Evolutionary conservation across 495 filamentous ascomycete species (phyloP).

Genomic region (Lepraria neglecta): DNA sequence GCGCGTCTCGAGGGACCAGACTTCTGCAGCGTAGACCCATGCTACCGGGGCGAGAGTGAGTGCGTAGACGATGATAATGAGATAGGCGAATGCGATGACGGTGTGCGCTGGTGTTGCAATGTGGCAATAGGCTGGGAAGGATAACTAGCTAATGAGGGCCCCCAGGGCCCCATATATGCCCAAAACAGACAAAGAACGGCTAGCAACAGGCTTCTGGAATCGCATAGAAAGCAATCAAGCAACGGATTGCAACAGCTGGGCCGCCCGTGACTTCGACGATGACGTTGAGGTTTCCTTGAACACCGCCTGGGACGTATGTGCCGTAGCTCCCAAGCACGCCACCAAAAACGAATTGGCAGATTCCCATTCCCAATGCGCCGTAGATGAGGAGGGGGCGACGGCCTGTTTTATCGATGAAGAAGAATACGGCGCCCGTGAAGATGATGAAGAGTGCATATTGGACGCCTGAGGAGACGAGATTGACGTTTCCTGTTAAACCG

Average conservation of each 20-base stretch:
- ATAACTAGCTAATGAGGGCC: no score
- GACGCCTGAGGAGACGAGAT: slow-evolving; percentile 60
- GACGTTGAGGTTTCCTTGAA: slow-evolving; percentile 62
- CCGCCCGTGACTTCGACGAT: slow-evolving; percentile 54
- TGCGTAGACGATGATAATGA: slow-evolving; percentile 71
- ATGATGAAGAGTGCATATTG: slow-evolving; percentile 74
- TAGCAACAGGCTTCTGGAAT: no score
- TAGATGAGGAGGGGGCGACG: slow-evolving; percentile 62
- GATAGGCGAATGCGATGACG: slow-evolving; percentile 71
- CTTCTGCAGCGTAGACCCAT: slow-evolving; percentile 72
- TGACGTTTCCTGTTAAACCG: slow-evolving; percentile 52
- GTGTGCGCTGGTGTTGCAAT: no score
- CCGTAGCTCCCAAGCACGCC: no score
- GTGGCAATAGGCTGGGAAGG: no score
- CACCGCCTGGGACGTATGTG: slow-evolving; percentile 48
- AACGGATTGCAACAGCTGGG: no score
- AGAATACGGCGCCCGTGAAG: slow-evolving; percentile 60
- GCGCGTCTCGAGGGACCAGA: slow-evolving; percentile 68
- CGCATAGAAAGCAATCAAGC: no score
- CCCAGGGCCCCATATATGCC: no score
- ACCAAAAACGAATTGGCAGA: slow-evolving; percentile 37
- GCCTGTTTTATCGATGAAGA: slow-evolving; percentile 70
- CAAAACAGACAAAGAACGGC: no score
- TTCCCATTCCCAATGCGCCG: slow-evolving; percentile 62
- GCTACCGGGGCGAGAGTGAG: slow-evolving; percentile 63